Evolutionary conservation across 1,284 basidiomycete genomes (phyloP).

Genomic region (Apiotrichum montevideense): DNA sequence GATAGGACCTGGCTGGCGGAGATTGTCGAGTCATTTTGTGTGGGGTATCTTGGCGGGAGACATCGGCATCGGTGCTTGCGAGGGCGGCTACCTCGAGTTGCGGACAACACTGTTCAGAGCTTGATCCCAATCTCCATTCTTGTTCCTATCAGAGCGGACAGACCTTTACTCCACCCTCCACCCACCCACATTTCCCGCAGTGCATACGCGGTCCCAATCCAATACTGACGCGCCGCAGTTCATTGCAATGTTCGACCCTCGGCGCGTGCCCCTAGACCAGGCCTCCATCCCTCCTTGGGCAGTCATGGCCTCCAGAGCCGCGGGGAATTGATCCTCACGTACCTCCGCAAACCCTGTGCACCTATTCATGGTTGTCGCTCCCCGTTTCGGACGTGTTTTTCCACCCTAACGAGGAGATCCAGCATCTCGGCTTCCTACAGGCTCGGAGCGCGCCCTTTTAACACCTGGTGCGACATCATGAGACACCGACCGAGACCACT

Average conservation of each 20-base stretch:
- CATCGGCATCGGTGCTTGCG: no score
- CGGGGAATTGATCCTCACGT: background rate
- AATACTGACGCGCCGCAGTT: slow-evolving; percentile 24
- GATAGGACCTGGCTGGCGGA: no score
- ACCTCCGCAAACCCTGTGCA: background rate
- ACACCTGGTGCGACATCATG: background rate
- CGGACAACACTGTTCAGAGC: no score
- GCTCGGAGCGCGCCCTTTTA: no score
- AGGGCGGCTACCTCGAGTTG: no score
- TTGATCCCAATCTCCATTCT: no score
- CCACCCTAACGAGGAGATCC: no score
- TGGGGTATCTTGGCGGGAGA: no score
- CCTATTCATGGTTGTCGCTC: background rate
- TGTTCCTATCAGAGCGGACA: no score
- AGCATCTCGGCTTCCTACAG: no score
- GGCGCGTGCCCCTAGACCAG: slow-evolving; percentile 23
- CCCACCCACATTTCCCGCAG: background rate
- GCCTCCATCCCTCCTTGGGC: slow-evolving; percentile 30
- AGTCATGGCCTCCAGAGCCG: background rate
- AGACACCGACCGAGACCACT: background rate
- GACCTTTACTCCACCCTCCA: background rate
- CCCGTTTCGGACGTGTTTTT: no score
- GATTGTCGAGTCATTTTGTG: no score
- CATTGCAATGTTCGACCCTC: slow-evolving; percentile 42
- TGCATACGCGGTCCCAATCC: background rate